Base-by-base conservation (phyloP, 352 stramenopile species). In the Plasmopara halstedii region DNA sequence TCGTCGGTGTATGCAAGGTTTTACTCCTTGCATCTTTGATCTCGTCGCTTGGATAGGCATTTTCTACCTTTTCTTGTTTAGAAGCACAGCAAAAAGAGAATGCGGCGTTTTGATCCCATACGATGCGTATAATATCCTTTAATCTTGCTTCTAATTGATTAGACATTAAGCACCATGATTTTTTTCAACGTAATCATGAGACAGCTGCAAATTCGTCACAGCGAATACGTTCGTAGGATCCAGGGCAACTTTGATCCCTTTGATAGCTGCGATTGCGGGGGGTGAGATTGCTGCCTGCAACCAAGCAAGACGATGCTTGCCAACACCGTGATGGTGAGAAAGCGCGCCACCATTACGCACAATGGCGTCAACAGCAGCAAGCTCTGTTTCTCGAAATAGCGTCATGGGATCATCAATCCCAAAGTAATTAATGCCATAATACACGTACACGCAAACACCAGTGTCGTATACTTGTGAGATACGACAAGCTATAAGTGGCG, bases 391-490 rank as follows among this genome's bases (percentile, higher is more conserved):
- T 18, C 67, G 60, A 64, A 97, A 97, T 2, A 94, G 66, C 40
- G 56, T 44, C 46, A 92, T 73, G 14, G 87, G 73, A 45, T 96
- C 72, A 15, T 61, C 39, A 17, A 98, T 64, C 29, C 77, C 75
- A 39, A 79, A 85, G 64, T 90, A 88, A 53, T 95, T 95, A 53
- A 98, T 95, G 42, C 88, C 94, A 58, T 97, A 96, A 64, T 98
- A 98, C 53, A 98, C 96, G 59, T 98, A 98, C 20, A 98, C 72
- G 34, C 85, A 96, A 34, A 83, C 90, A 40, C 92, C 92, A 10
- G 95, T 95, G 35, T 95, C 88, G 58, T 98, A 98, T 10, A 97
- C 73, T 63, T 98, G 94, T 1, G 92, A 97, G 21, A 98, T 77
- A 15, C 94, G 82, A 53, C 85, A 95, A 2, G 83, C 86, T 44